phyloP scores from a whole-genome alignment of 169 alveolate species.

The Plasmodium relictum region DNA sequence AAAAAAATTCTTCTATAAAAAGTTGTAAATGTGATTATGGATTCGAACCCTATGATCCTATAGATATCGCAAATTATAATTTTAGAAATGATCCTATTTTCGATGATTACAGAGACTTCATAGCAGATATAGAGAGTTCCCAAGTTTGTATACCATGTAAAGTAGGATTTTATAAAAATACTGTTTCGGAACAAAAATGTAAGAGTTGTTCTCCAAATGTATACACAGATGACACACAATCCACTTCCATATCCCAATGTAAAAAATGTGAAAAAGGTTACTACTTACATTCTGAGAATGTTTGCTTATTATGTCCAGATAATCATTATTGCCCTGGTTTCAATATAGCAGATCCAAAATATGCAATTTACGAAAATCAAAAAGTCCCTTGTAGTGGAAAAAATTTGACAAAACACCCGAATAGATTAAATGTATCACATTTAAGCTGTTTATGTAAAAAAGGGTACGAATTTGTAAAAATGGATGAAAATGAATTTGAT shows the following conservation, averaged over 20 bases:
- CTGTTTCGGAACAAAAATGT: constrained; percentile 48
- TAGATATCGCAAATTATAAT: constrained; percentile 31
- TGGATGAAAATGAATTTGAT: constrained; percentile 58
- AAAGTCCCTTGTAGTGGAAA: constrained; percentile 75
- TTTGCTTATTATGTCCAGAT: constrained; percentile 80
- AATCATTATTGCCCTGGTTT: constrained; percentile 84
- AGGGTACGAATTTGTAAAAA: constrained; percentile 78
- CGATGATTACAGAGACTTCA: constrained; percentile 53
- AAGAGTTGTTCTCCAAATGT: constrained; percentile 73
- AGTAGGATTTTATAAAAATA: constrained; percentile 46
- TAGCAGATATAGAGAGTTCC: constrained; percentile 44
- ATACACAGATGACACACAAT: constrained; percentile 35
- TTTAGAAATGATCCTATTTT: constrained; percentile 59
- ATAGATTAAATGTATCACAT: constrained; percentile 74
- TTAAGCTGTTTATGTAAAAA: constrained; percentile 80
- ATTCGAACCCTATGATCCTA: constrained; percentile 58
- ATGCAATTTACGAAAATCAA: constrained; percentile 66
- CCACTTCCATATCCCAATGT: constrained; percentile 76
- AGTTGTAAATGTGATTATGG: constrained; percentile 71
- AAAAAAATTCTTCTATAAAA: constrained; percentile 34
- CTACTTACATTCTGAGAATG: constrained; percentile 66
- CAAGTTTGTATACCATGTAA: constrained; percentile 67
- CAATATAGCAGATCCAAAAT: constrained; percentile 18
- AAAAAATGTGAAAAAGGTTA: constrained; percentile 79
- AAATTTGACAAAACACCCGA: constrained; percentile 79